phyloP scores from a whole-genome alignment of 2,329 filamentous ascomycete species.

The Aspergillus sp. region DNA sequence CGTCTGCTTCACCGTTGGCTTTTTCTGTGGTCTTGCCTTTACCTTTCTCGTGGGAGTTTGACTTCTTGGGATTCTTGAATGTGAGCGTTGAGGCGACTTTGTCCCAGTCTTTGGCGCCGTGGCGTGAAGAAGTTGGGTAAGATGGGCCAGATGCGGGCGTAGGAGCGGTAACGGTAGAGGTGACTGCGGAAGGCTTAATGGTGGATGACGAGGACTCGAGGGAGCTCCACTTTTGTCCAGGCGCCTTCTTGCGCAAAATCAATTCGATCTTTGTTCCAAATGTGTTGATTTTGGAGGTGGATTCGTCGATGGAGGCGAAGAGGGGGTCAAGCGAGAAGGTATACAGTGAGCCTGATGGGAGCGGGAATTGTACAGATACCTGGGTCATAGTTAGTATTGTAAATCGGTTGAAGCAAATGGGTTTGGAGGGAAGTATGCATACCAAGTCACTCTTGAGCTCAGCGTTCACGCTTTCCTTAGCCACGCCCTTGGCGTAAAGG shows the following conservation, averaged over 20 bases:
- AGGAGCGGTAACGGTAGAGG: conserved; percentile 4
- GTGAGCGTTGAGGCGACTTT: conserved; percentile 60
- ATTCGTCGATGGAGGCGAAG: conserved; percentile 63
- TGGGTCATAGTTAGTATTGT: conserved; percentile 24
- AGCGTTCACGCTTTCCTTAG: conserved; percentile 55
- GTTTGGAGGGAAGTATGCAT: conserved; percentile 21
- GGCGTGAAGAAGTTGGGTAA: conserved; percentile 85
- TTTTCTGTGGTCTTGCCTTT: conserved; percentile 31
- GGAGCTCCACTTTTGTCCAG: conserved; percentile 67
- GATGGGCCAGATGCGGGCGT: conserved; percentile 49
- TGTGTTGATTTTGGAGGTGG: conserved; percentile 62
- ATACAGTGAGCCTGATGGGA: conserved; percentile 53
- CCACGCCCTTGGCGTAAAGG: conserved; percentile 64
- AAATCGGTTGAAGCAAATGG: too few species aligned
- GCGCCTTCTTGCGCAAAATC: conserved; percentile 64
- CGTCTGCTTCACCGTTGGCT: conserved; percentile 28
- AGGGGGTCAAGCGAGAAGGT: conserved; percentile 66
- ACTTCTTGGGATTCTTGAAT: conserved; percentile 11
- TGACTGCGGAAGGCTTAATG: conserved; percentile 18
- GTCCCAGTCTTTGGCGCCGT: conserved; percentile 90
- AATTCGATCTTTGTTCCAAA: conserved; percentile 80
- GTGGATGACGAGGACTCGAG: conserved; percentile 51
- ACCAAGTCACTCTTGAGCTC: conserved; percentile 53
- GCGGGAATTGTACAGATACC: conserved; percentile 60
- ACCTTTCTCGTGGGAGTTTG: conserved; percentile 24